Evolutionary conservation across 2,329 filamentous ascomycete genomes (phyloP), one percentile per base, ranked within the genome.

Genomic region (Myriosclerotinia scirpicola): DNA sequence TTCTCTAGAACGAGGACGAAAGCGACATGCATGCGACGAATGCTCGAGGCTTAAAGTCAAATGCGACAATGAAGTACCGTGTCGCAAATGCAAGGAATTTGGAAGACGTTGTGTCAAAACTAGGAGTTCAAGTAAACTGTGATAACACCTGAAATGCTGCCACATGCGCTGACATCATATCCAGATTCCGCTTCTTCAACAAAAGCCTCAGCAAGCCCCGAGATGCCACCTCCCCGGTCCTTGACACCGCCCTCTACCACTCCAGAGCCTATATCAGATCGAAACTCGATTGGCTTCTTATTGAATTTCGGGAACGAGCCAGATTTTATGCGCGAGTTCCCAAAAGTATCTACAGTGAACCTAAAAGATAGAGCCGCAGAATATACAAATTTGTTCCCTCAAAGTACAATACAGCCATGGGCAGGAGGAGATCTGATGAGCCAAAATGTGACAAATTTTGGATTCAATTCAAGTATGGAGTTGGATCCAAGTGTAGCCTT

Each of bases 21-120:
- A 76, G 67, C 69, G 74, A 36, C 75, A 75, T 68, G 75, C 75
- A 15, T 76, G 74, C 67, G 73, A 76, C 55, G 73, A 76, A 59
- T 76, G 75, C 65, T 75, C 74, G 30, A 67, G 75, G 56, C 64
- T 76, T 40, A 76, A 76, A 65, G 71, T 76, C 65, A 76, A 76
- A 67, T 76, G 75, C 67, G 75, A 76, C 67, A 75, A 73, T 58
- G 70, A 74, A 61, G 69, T 73, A 12, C 75, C 75, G 1, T 76
- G 75, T 65, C 69, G 70, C 40, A 76, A 76, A 66, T 76, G 75
- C 62, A 70, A 67, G 26, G 75, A 76, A 44, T 76, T 75, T 69
- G 74, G 74, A 22, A 69, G 75, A 54, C 69, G 60, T 26, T 75
- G 75, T 67, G 71, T 75, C 48, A 76, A 74, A 67, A 73, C 67